Conservation (phyloP, 2,329 filamentous ascomycete genomes). For the Arthroderma sp. region DNA sequence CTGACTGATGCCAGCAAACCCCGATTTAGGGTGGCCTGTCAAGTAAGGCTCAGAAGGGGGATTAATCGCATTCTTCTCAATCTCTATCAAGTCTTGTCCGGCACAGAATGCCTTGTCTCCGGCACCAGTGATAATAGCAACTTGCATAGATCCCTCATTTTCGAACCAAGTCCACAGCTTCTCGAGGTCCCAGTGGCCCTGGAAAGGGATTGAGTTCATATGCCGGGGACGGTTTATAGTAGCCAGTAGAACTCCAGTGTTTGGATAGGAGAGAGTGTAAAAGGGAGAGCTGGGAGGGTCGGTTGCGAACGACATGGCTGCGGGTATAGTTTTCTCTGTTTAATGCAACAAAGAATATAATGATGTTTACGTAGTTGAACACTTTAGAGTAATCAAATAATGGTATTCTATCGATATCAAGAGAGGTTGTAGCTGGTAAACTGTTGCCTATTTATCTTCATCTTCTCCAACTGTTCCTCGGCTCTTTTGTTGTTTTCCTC, state of each 20-base stretch:
- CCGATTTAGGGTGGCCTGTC: constrained; percentile 34
- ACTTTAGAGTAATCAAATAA: not conserved
- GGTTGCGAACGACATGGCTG: constrained; percentile 11
- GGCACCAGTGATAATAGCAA: constrained; percentile 32
- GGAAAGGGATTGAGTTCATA: constrained; percentile 31
- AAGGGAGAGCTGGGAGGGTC: constrained; percentile 12
- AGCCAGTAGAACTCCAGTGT: constrained; percentile 32
- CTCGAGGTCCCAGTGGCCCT: constrained; percentile 31
- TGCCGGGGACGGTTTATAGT: constrained; percentile 32
- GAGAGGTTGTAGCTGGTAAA: not conserved
- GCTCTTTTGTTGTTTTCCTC: not conserved
- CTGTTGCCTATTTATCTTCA: not conserved
- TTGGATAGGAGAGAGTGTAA: constrained; percentile 30
- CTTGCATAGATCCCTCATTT: constrained; percentile 29
- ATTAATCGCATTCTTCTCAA: constrained; percentile 22
- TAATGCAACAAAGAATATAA: not conserved
- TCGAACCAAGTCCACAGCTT: constrained; percentile 34
- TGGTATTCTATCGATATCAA: not conserved
- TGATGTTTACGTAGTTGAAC: not conserved
- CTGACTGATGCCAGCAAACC: constrained; percentile 45
- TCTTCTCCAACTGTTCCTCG: not conserved
- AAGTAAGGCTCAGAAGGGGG: constrained; percentile 17
- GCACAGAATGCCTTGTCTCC: constrained; percentile 37
- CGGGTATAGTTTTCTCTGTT: not conserved
- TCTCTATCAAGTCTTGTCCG: constrained; percentile 36